These are phyloP conservation scores for Vitis hybrid DNA, from an alignment of 177 flowering plant genomes.

Conservation along the genomic window DNA sequence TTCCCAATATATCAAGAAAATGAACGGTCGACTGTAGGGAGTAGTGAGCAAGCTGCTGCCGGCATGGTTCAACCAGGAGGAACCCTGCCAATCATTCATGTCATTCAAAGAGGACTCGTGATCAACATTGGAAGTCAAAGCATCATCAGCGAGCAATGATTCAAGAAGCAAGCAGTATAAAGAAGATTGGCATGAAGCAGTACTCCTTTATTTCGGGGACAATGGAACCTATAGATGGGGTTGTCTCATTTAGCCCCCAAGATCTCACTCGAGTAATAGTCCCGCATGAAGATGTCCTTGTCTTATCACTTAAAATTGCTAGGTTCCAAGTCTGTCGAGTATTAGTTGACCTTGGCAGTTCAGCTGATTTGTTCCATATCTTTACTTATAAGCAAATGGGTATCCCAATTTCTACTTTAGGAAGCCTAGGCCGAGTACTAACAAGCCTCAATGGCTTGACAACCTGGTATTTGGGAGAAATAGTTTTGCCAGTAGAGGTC, in stretches of 20 bases:
- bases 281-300: no score
- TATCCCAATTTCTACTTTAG: no score
- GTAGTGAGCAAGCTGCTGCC: rapidly evolving
- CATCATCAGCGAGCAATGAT: rapidly evolving
- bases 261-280: rapidly evolving
- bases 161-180: no score
- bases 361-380: rapidly evolving
- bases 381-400: rapidly evolving
- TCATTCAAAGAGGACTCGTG: rapidly evolving
- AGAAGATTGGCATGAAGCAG: rapidly evolving
- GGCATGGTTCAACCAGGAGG: rapidly evolving
- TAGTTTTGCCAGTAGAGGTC: rapidly evolving
- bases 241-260: no score
- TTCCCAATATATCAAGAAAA: no score
- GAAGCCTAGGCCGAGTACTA: no score
- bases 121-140: no score
- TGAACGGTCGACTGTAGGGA: rapidly evolving
- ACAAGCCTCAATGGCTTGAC: rapidly evolving
- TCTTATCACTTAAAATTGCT: rapidly evolving
- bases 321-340: rapidly evolving
- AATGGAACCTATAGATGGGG: no score
- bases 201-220: rapidly evolving
- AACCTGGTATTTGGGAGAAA: rapidly evolving
- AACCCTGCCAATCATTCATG: rapidly evolving
- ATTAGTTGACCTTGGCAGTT: no score